Evolutionary conservation across 1,284 basidiomycete genomes (phyloP).

Genomic region (Trichosporon sp.): DNA sequence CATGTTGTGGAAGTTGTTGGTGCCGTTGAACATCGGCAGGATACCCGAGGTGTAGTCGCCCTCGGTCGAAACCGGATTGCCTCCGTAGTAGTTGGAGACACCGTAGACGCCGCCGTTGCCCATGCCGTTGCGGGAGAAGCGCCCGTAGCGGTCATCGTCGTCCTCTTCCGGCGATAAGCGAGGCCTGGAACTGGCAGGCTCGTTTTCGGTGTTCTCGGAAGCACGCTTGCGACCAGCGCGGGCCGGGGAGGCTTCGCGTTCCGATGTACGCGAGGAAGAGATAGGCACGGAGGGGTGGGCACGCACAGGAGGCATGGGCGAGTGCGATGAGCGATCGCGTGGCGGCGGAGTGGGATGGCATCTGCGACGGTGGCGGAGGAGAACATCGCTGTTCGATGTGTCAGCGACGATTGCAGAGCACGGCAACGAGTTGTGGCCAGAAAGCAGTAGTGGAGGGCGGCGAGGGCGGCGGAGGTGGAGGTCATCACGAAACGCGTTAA

Average conservation of each 20-base stretch:
- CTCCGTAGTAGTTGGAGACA: slow-evolving; percentile 26
- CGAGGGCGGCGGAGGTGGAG: slow-evolving; percentile 3
- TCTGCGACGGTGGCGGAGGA: slow-evolving; percentile 48
- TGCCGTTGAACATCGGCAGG: slow-evolving; percentile 38
- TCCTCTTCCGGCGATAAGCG: slow-evolving; percentile 26
- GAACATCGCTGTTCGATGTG: slow-evolving; percentile 43
- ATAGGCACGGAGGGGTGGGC: slow-evolving; percentile 41
- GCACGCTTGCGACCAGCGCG: slow-evolving; percentile 27
- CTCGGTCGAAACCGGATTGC: slow-evolving; percentile 24
- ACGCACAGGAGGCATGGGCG: slow-evolving; percentile 34
- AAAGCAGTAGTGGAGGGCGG: background rate
- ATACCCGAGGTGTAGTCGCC: slow-evolving; percentile 37
- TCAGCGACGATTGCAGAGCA: background rate
- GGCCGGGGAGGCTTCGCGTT: slow-evolving; percentile 35
- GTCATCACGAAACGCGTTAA: background rate
- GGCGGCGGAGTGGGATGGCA: slow-evolving; percentile 49
- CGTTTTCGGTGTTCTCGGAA: slow-evolving; percentile 10
- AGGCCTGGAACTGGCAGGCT: slow-evolving; percentile 1
- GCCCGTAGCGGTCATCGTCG: slow-evolving; percentile 32
- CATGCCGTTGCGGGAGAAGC: slow-evolving; percentile 35
- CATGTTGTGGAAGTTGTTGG: slow-evolving; percentile 29
- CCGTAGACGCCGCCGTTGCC: slow-evolving; percentile 39
- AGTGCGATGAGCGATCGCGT: slow-evolving; percentile 36
- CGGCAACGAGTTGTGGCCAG: background rate
- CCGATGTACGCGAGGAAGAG: slow-evolving; percentile 41